Percentiles rank a stretch among this genome's conserved stretches.
Conservation (phyloP, 768 basidiomycete species). For the Amyloporia xantha region DNA sequence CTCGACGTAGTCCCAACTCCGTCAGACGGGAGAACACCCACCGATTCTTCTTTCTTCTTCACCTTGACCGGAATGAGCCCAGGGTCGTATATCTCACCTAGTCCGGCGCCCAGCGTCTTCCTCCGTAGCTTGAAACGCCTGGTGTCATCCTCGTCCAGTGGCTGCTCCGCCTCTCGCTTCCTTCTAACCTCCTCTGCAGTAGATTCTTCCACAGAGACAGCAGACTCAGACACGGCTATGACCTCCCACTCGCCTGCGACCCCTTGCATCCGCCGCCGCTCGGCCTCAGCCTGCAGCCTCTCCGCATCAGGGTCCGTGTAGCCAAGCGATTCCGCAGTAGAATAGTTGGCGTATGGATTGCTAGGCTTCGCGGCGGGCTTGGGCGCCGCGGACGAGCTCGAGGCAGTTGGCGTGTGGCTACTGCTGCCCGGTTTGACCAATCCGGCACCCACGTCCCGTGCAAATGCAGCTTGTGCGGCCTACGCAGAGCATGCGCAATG, state of each 20-base stretch:
- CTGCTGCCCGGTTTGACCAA: constrained; percentile 37
- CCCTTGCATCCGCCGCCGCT: constrained; percentile 57
- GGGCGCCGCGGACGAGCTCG: constrained; percentile 30
- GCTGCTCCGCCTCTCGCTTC: constrained; percentile 23
- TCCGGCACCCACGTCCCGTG: constrained; percentile 70
- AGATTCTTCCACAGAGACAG: constrained; percentile 12
- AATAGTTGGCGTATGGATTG: constrained; percentile 77
- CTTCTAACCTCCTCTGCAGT: constrained; percentile 5
- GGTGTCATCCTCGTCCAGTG: constrained; percentile 40
- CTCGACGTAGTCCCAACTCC: neutral
- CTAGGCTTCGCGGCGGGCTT: constrained; percentile 40
- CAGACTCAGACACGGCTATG: constrained; percentile 33
- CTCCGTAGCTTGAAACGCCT: constrained; percentile 64
- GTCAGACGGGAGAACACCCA: neutral
- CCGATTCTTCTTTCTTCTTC: constrained; percentile 46
- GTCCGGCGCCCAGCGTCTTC: constrained; percentile 50
- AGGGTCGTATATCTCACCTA: constrained; percentile 81
- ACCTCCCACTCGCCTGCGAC: constrained; percentile 75
- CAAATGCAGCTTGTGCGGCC: constrained; percentile 78
- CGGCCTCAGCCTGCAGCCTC: constrained; percentile 49
- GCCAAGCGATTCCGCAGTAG: constrained; percentile 81
- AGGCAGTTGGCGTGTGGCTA: constrained; percentile 25
- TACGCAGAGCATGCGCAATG: constrained; percentile 22
- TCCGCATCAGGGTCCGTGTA: constrained; percentile 73
- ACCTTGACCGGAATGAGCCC: constrained; percentile 59